phyloP scores from a whole-genome alignment of 2,329 filamentous ascomycete species.

The Claviceps sorghi region DNA sequence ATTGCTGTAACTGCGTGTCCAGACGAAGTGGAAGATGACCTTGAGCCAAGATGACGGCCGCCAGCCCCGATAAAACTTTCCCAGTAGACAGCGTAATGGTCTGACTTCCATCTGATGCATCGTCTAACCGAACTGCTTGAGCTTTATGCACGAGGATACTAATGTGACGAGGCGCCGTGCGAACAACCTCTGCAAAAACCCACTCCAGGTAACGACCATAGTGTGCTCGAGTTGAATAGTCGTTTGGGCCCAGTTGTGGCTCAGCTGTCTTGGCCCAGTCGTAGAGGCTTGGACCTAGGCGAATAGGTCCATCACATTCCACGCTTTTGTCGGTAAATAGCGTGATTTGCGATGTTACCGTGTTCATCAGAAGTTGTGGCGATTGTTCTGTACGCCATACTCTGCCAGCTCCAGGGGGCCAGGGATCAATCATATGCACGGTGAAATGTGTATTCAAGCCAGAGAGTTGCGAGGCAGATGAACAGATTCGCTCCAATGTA shows the following conservation, averaged over 20 bases:
- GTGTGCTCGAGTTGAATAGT: constrained; percentile 3
- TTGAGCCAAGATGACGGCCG: constrained; percentile 2
- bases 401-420: not conserved
- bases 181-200: constrained; percentile 2
- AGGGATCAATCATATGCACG: constrained; percentile 4
- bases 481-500: constrained; percentile 3
- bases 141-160: not conserved
- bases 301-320: constrained; percentile 2
- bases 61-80: not conserved
- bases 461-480: not conserved
- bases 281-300: constrained; percentile 3
- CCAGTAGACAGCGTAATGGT: constrained; percentile 2
- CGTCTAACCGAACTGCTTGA: not conserved
- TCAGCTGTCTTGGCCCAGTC: constrained; percentile 2
- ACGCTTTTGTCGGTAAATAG: constrained; percentile 4
- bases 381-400: constrained; percentile 6
- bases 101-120: constrained; percentile 1
- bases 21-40: constrained; percentile 2
- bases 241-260: constrained; percentile 2
- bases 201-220: constrained; percentile 5
- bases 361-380: constrained; percentile 5
- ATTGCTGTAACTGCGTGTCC: not conserved
- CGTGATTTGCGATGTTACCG: constrained; percentile 4
- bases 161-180: constrained; percentile 1
- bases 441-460: not conserved